Evolutionary conservation across 2,329 filamentous ascomycete species (phyloP).

Genomic region (Alternaria sp.): DNA sequence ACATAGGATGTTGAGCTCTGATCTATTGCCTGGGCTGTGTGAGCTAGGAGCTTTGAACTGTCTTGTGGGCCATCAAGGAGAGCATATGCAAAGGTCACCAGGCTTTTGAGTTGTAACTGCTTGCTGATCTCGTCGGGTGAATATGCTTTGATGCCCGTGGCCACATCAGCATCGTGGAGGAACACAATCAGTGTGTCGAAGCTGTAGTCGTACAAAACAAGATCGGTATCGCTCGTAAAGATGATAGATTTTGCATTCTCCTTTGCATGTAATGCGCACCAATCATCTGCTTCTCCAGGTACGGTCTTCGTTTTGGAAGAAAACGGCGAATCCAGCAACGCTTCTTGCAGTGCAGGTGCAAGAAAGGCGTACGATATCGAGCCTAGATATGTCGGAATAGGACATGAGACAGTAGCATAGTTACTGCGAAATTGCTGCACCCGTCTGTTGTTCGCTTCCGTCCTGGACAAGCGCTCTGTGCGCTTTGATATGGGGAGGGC

Average conservation of each 20-base stretch:
- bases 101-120: slow-evolving; percentile 54
- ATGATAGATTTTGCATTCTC: slow-evolving; percentile 66
- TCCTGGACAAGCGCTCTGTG: slow-evolving; percentile 67
- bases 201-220: slow-evolving; percentile 78
- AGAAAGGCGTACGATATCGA: slow-evolving; percentile 71
- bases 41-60: slow-evolving; percentile 39
- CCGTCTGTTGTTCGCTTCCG: slow-evolving; percentile 65
- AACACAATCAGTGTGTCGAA: slow-evolving; percentile 70
- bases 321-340: slow-evolving; percentile 61
- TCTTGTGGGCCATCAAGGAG: slow-evolving; percentile 46
- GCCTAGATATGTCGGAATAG: slow-evolving; percentile 39
- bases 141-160: slow-evolving; percentile 49
- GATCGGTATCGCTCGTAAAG: slow-evolving; percentile 87
- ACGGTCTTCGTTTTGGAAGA: slow-evolving; percentile 66
- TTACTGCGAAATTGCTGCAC: slow-evolving; percentile 61
- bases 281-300: slow-evolving; percentile 84
- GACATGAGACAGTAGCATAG: slow-evolving; percentile 36
- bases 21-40: slow-evolving; percentile 34
- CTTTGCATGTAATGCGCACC: slow-evolving; percentile 74
- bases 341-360: slow-evolving; percentile 79
- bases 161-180: slow-evolving; percentile 68
- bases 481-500: slow-evolving; percentile 75
- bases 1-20: slow-evolving; percentile 30
- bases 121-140: slow-evolving; percentile 57
- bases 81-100: slow-evolving; percentile 54